Evolutionary conservation across 495 filamentous ascomycete species (phyloP), one percentile per base, ranked within the genome.

Genomic region (Barbatosphaeria neglecta): DNA sequence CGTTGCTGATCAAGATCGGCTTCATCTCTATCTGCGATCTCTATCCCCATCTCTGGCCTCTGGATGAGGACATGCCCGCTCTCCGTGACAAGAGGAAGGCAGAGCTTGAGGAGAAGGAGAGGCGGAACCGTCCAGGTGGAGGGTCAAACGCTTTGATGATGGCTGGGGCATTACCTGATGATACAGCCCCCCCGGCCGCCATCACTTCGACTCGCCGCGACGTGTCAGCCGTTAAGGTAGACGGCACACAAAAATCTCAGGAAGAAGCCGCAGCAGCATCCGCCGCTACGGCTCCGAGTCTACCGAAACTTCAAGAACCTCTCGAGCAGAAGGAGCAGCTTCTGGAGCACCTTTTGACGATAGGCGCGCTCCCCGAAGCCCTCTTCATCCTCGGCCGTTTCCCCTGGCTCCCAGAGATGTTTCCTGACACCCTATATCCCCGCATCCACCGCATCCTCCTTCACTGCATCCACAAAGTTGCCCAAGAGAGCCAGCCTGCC

Each of bases 1-100:
- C 93, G 0, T 69, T 97, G 22, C 76, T 99, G 33, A 95, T 99
- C 65, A 97, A 97, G 63, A 83, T 94, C 41, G 93, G 93, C 19
- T 97, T 99, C 61, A 88, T 99, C 48, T 95, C 90, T n/a, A 70
- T 99, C 3, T 77, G 79, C 33, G 92, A 97, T 55, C 69, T 99
- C 18, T 96, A 95, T 61, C 82, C 90, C 28, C 93, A 97, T 57
- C 80, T 97, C 4, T 90, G 87, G 75, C 86, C 93, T 18, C 68
- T 73, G 0, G 90, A 97, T 51, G 81, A 85, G 17, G 72, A 76
- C 3, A 97, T 97, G 90, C 73, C 82, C 38, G 68, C 57, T 0
- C 61, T 92, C 22, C 76, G 75, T 50, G 70, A 75, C 20, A 71
- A 79, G 48, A 81, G 82, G 50, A 69, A 79, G 61, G 80, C 82